A percentile compares a stretch with the other conserved stretches of the same genome.
Conservation (phyloP, 2,329 filamentous ascomycete genomes). For the Fusarium oligoseptatum region DNA sequence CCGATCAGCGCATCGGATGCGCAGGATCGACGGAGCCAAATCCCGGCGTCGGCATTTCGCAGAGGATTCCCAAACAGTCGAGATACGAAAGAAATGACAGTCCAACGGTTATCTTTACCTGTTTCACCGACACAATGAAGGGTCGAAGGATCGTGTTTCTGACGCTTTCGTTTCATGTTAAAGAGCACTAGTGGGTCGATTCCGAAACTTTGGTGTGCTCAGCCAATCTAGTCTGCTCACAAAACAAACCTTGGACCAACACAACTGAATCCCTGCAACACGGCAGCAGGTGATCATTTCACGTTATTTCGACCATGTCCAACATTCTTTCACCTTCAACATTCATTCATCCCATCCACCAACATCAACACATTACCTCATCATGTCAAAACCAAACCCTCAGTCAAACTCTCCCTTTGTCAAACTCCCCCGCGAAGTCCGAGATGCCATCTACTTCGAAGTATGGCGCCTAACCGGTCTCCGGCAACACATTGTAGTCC, state of each 20-base stretch:
- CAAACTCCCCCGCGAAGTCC: slow-evolving; percentile 25
- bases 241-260: not conserved
- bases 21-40: not conserved
- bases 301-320: not conserved
- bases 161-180: not conserved
- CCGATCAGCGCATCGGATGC: too few species aligned
- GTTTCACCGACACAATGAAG: not conserved
- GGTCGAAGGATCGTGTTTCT: not conserved
- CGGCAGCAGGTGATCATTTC: not conserved
- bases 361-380: not conserved
- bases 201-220: not conserved
- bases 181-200: not conserved
- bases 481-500: slow-evolving; percentile 28
- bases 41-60: not conserved
- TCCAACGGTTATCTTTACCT: not conserved
- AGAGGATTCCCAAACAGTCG: not conserved
- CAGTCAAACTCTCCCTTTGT: slow-evolving; percentile 17
- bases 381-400: not conserved
- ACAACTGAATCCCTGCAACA: not conserved
- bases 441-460: slow-evolving; percentile 29
- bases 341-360: not conserved
- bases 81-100: not conserved
- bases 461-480: slow-evolving; percentile 22
- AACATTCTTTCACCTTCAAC: not conserved
- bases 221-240: not conserved